Evolutionary conservation across 1,284 basidiomycete genomes (phyloP).

Genomic region (Trichosporon faecale): DNA sequence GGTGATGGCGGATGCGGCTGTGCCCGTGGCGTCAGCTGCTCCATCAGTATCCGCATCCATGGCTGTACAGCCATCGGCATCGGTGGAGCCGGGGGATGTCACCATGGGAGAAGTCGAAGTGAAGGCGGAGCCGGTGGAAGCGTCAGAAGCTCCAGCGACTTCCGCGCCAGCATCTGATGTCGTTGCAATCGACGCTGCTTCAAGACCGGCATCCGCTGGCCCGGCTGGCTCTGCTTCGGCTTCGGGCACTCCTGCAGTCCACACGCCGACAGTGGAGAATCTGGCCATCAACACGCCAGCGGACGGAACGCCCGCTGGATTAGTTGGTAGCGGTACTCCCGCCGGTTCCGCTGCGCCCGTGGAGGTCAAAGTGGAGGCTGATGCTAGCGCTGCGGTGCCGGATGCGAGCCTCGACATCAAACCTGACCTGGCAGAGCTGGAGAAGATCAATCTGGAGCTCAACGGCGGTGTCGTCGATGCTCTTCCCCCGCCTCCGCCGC

Average conservation of each 20-base stretch:
- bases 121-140: background rate
- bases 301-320: background rate
- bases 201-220: background rate
- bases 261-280: background rate
- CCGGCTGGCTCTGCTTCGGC: background rate
- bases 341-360: background rate
- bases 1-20: background rate
- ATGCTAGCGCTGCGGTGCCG: background rate
- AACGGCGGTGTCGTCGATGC: background rate
- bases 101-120: background rate
- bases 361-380: conserved; percentile 3
- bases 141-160: background rate
- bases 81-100: background rate
- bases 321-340: background rate
- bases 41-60: background rate
- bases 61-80: background rate
- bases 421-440: conserved; percentile 12
- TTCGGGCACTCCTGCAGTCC: background rate
- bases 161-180: background rate
- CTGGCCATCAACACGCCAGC: background rate
- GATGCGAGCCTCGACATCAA: conserved; percentile 19
- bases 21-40: background rate
- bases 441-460: background rate
- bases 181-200: background rate
- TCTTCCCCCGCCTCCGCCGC: conserved; percentile 41